Base-by-base conservation (phyloP, 495 filamentous ascomycete genomes). In the Ramalina intermedia region DNA sequence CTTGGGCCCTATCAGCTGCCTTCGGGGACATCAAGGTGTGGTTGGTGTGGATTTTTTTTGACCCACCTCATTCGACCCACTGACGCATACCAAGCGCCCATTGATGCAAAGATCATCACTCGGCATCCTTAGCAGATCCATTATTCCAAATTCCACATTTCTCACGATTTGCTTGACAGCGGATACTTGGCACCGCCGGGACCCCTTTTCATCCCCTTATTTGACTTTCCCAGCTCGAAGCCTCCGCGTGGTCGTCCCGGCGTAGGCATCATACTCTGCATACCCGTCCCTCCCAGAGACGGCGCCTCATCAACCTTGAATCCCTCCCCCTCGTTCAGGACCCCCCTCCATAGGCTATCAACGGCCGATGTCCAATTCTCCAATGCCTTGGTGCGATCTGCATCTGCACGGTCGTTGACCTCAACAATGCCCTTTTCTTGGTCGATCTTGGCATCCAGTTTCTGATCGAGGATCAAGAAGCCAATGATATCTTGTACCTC, bases 401-500 rank as follows among this genome's bases (percentile, higher is more conserved):
- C 72, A 63, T 96, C 89, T 42, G 71, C 78, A 42, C 71, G 68
- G 29, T 79, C 84, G 55, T 84, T 80, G 36, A 94, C 82, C 58
- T 87, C 78, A 27, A 98, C 79, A 0, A 79, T 87, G 20, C 89
- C 87, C 47, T 72, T 75, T 61, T 85, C 76, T 62, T 96, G 87
- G 63, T 98, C 83, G 62, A 98, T 91, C 62, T 83, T 84, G 51
- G 84, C 91, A 33, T 81, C 75, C 46, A 96, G 76, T 55, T 85
- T 84, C 57, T 83, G 79, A 61, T 93, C 87, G 41, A 96, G 76
- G 54, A 98, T 96, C 43, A 98, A 68, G 67, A 87, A 94, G 47
- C 87, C 81, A 14, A 96, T 66, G 46, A 98, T 96, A 52, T 96
- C 91, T 63, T 90, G 79, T 0, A 93, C 93, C 65, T 98, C 91